Base-by-base conservation (phyloP, 495 filamentous ascomycete genomes). In the Neurospora pannonica region DNA sequence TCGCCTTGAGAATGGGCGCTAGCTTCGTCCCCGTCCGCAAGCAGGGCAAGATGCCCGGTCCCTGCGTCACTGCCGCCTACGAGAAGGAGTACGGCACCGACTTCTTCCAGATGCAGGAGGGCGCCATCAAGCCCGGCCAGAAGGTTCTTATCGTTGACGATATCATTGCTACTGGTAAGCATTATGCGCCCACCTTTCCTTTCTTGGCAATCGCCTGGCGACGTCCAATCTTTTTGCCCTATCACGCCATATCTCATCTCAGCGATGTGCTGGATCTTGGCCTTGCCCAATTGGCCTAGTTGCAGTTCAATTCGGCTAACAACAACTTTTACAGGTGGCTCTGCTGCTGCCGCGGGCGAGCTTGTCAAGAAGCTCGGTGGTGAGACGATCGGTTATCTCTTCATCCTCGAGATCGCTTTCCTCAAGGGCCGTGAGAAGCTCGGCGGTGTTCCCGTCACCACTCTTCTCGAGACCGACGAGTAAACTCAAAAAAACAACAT, bases 61-160 rank as follows among this genome's bases (percentile, higher is more conserved):
- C 92, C 62, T 94, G 90, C 77, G 89, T 91, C 76, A 94, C 92
- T 73, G 94, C 94, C 77, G 84, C 83, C 72, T 99, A 92, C 82
- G 85, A 93, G 82, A 99, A 99, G 88, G 97, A 99, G 84, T 99
- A 99, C 81, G 97, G 97, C 36, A 88, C 91, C 85, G 97, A 99
- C 82, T 92, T 90, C 81, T 98, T 99, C 86, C 92, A 98, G 88
- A 97, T 98, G 85, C 97, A 99, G 85, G 84, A 84, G 71, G 94
- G 91, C 82, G 89, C 90, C 15, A 90, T 98, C 79, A 92, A 93
- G 86, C 87, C 88, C 46, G 97, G 95, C 24, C 93, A 97, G 87
- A 92, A 90, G 80, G 95, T 97, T 24, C 83, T 99, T 75, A 87
- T 99, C 70, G 92, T 99, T 54, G 96, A 99, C 81, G 96, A 99